phyloP scores from a whole-genome alignment of 257 asterid genomes.

The Voacanga thouarsii region DNA sequence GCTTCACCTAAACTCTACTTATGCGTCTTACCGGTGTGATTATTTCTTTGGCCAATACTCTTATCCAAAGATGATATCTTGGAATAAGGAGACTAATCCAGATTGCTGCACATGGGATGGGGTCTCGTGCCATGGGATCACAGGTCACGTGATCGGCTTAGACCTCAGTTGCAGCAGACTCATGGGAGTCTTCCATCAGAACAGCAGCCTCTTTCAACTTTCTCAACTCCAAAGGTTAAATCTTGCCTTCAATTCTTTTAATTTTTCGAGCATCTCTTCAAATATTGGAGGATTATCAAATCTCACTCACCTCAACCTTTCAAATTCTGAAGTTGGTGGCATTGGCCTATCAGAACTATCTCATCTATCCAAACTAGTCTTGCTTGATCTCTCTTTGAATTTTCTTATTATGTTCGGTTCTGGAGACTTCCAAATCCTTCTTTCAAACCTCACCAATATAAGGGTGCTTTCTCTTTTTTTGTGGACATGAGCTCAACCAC shows the following conservation, averaged over 20 bases:
- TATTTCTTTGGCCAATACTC: too few species aligned
- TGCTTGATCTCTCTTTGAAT: background rate
- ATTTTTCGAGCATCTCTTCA: background rate
- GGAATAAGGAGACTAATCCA: background rate
- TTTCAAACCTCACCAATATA: too few species aligned
- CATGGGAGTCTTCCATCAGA: background rate
- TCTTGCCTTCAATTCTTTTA: conserved; percentile 4
- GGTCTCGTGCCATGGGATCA: background rate
- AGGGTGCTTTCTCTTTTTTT: too few species aligned
- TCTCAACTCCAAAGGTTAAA: background rate
- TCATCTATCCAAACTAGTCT: background rate
- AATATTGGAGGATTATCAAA: background rate
- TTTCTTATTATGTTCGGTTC: too few species aligned
- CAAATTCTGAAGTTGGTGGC: background rate
- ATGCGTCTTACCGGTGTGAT: too few species aligned
- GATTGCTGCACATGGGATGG: conserved; percentile 17
- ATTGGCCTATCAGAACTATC: background rate
- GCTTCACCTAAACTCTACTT: too few species aligned
- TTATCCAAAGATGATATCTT: background rate
- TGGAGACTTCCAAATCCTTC: too few species aligned
- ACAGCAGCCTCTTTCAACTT: conserved; percentile 7
- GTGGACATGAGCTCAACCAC: too few species aligned
- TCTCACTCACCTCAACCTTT: conserved; percentile 2
- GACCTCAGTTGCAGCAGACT: conserved; percentile 1
- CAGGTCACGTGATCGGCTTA: conserved; percentile 12